Evolutionary conservation across 2,329 filamentous ascomycete genomes (phyloP), one percentile per base, ranked within the genome.

Genomic region (Nigrospora sphaerica): DNA sequence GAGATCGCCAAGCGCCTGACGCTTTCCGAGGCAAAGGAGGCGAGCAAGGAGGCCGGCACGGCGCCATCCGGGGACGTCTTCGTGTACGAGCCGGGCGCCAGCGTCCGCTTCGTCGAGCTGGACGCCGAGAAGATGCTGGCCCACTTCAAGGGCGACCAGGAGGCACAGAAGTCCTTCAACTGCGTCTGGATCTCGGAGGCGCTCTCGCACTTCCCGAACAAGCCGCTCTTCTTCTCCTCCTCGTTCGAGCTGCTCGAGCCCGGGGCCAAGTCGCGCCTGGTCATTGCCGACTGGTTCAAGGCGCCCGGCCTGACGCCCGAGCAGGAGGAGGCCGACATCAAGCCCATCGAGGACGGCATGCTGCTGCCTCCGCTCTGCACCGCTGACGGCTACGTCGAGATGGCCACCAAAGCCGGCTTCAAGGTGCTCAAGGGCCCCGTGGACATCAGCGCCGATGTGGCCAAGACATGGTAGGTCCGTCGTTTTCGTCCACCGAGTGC

Each of bases 271-370:
- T 54, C 51, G n/a, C 56, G 54, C 12, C 58, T 83, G 39, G 75
- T 78, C 4, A 62, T 83, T 45, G 77, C 78, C 19, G 79, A 83
- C 58, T 82, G 78, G 78, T 81, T 82, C 65, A 78, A 77, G 64
- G 71, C 67, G 12, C 73, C 74, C 45, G 61, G 57, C 18, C 55
- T 81, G 38, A 65, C 60, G 9, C 47, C 53, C 1, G 62, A 71
- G 49, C 60, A 67, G 47, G 62, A 70, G 47, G 63, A 68, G 37
- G 65, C 64, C 40, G 77, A 81, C 54, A 80, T 82, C 53, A 73
- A 74, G 54, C 75, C 75, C 2, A 82, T 82, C 48, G 78, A 81
- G 63, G 75, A 81, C 55, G 78, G 77, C 31, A 82, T 82, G 77
- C 65, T 82, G 33, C 69, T 81, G 16, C 78, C 78, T 6, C 74